Conservation (phyloP, 331 rosid species). For the Acacia pycnantha region DNA sequence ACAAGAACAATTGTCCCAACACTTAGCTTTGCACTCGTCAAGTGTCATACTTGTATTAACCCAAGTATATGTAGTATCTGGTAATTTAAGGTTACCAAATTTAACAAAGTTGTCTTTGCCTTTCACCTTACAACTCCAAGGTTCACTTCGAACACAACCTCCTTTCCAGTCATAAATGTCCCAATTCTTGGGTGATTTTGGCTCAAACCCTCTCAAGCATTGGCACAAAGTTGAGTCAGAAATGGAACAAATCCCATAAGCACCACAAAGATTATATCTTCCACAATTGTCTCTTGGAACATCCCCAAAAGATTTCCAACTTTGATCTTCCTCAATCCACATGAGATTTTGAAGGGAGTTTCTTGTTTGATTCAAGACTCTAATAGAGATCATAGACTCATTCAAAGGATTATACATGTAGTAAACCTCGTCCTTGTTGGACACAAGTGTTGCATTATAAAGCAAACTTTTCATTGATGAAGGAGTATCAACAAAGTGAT, state of each 20-base stretch:
- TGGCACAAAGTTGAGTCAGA: neutral
- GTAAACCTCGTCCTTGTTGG: neutral
- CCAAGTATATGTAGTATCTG: constrained; percentile 32
- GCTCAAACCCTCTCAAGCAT: constrained; percentile 19
- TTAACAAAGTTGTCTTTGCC: constrained; percentile 1
- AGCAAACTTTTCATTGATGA: neutral
- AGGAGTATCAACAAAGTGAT: neutral
- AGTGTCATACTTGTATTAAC: constrained; percentile 13
- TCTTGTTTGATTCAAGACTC: neutral
- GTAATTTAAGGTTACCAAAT: constrained; percentile 22
- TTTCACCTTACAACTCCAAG: constrained; percentile 21
- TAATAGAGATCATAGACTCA: neutral
- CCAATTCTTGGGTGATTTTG: constrained; percentile 3
- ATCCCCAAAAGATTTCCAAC: constrained; percentile 26
- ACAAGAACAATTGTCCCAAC: constrained; percentile 39
- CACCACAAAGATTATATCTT: constrained; percentile 33
- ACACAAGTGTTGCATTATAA: neutral
- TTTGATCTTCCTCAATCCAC: neutral
- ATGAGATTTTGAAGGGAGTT: neutral
- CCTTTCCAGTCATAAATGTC: neutral
- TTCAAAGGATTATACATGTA: neutral
- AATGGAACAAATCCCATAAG: constrained; percentile 21
- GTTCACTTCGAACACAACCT: constrained; percentile 28
- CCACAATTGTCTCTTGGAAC: constrained; percentile 42
- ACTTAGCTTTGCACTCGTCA: constrained; percentile 26